Base-by-base conservation (phyloP, 2,329 filamentous ascomycete species). In the Fusarium sp. region DNA sequence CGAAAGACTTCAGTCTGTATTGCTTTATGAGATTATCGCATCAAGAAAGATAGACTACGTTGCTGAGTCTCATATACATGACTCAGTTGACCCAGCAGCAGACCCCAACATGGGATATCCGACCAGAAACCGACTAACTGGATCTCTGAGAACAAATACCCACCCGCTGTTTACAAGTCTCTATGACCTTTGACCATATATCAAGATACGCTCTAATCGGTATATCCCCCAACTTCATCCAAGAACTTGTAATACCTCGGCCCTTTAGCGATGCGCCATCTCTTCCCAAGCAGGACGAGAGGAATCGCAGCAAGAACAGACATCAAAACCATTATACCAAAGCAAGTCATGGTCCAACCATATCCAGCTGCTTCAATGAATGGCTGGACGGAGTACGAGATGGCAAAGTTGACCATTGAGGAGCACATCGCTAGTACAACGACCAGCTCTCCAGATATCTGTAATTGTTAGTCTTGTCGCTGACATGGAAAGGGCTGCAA, bases 401-500 rank as follows among this genome's bases (percentile, higher is more conserved):
- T 52, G 8, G 22, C 49, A 5, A 38, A 52, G 7, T 52, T 38
- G 4, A 52, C 49, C 33, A 52, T 52, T 13, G 33, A 38, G 49
- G 33, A 52, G 18, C 49, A 52, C 33, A 38, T 38, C 3, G 49
- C 33, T 2, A 52, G 7, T 17, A 38, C 33, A 9, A 52, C 33
- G 7, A 52, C 49, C 6, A 52, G 22, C 18, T 38, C 49, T 52
- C 49, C 33, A 17, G 49, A 38, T 36, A 27, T 38, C 33, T 38
- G 0, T 3, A 2, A 4, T 3, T 3, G 1, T 27, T 2, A 27
- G 33, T 38, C 4, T 17, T n/a, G 1, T 20, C 20, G 11, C 7
- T 3, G 13, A n/a, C 3, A 15, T 6, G 9, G 13, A 4, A 15
- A 4, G 2, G 13, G 5, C 2, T 6, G 0, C 2, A 9, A 7